Base-by-base conservation (phyloP, 345 rosid genomes). In the Hypericum perforatum region DNA sequence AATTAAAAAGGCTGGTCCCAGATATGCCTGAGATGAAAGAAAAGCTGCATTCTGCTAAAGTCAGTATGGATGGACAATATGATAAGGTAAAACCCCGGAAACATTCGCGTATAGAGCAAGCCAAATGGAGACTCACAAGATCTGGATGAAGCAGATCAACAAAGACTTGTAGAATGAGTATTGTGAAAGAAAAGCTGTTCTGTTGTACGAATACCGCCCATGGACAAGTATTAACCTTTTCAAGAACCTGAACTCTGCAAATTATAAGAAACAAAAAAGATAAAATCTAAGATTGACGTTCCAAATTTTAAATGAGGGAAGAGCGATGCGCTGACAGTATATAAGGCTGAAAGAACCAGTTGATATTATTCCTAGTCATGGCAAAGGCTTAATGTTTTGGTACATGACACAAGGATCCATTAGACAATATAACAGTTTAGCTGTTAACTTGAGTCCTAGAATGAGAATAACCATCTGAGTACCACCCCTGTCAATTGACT, bases 11-110 rank as follows among this genome's bases (percentile, higher is more conserved):
- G 73, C 97, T 92, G 71, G 97, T 85, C 54, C 97, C 99, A 46
- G 99, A 92, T 47, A 92, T 83, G 45, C 99, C 99, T 89, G 99
- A 89, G 70, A 92, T 82, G 61, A 94, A 94, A 51, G 99, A 94
- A 78, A 94, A 94, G 78, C 97, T 94, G 80, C 56, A 48, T 37
- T 12, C 29, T 43, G 57, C 69, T 46, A 54, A 41, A 51, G 78
- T 85, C 73, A 88, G 86, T 64, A 60, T 58, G 11, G 38, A 42
- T n/a, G 45, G 57, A 8, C 39, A 65, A 4, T 32, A 39, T 22
- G 7, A 59, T 41, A 41, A 7, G 38, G 47, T 53, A 12, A 68
- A 64, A 9, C 16, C 16, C 48, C 41, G 40, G 0, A 37, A 39
- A 50, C 57, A 16, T 7, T 48, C 40, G 42, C 39, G 37, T 11